Base-by-base conservation (phyloP, 495 filamentous ascomycete species). In the Aspergillus homomorphus region DNA sequence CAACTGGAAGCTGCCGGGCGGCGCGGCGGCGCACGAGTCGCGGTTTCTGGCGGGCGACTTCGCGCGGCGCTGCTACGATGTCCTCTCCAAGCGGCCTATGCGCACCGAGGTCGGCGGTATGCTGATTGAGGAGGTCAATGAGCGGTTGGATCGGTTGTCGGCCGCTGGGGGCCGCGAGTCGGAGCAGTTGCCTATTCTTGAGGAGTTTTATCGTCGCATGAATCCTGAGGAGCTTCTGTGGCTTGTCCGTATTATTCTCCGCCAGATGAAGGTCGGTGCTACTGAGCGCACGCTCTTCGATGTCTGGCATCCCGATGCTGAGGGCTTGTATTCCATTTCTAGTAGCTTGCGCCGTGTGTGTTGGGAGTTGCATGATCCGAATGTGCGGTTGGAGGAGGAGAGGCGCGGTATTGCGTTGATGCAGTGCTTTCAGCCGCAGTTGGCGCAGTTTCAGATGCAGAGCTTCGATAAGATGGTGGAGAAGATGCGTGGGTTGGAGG, bases 211-310 rank as follows among this genome's bases (percentile, higher is more conserved):
- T 70, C 82, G 85, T 45, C 80, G 84, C 7, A 98, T 97, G 93
- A 95, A 94, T 66, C 85, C 95, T 0, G 88, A 94, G 56, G 94
- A 98, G 73, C 69, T 98, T 38, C 87, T 87, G 80, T 98, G 94
- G 94, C 74, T 97, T 53, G 88, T 98, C 56, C 87, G 94, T 5
- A 97, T 98, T 55, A 91, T 98, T 44, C 78, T 98, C 33, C 90
- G 90, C 53, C 90, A 96, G 69, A 96, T 97, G 94, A 97, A 93
- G 72, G 84, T 98, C n/a, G 94, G 95, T 4, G 95, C 95, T 12
- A 91, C 91, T 0, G 95, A 98, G 73, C 89, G 90, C 69, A 96
- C 94, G 0, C 83, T 98, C 60, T 85, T 98, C 57, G 82, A 92
- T 56, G 74, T 92, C 48, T 98, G 92, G 92, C 94, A 98, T 72